Evolutionary conservation across 805 yeast genomes (phyloP).

Genomic region (Saccharomyces kudriavzevii): DNA sequence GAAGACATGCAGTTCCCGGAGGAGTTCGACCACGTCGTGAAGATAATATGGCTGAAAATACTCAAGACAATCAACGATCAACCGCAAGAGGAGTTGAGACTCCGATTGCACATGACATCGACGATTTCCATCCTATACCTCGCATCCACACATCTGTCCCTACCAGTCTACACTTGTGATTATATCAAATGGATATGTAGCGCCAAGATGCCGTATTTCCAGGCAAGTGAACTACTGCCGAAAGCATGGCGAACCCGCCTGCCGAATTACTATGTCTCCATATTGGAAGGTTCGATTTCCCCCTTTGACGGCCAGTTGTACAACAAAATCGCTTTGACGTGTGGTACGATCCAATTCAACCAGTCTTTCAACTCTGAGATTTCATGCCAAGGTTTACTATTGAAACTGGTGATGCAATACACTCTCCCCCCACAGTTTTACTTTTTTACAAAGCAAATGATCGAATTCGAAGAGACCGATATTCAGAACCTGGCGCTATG

Average conservation of each 20-base stretch:
- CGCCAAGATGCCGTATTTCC: constrained; percentile 44
- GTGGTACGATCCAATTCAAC: constrained; percentile 8
- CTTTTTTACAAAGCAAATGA: constrained; percentile 11
- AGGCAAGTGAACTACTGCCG: constrained; percentile 36
- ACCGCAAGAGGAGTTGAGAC: not conserved
- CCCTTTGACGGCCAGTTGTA: constrained; percentile 36
- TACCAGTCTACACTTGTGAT: constrained; percentile 47
- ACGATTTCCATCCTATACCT: constrained; percentile 40
- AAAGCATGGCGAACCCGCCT: constrained; percentile 29
- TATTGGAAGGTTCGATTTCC: constrained; percentile 34
- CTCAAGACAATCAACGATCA: constrained; percentile 10
- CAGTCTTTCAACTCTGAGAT: constrained; percentile 8
- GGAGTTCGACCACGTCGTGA: constrained; percentile 30
- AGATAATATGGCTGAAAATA: constrained; percentile 32
- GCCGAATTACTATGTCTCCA: constrained; percentile 32
- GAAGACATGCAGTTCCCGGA: constrained; percentile 26
- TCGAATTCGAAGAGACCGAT: constrained; percentile 1
- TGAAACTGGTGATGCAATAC: constrained; percentile 15
- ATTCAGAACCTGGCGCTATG: not conserved
- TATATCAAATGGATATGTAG: constrained; percentile 35
- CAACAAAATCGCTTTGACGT: constrained; percentile 16
- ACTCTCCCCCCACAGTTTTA: constrained; percentile 24
- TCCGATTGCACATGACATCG: constrained; percentile 17
- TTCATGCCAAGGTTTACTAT: constrained; percentile 13
- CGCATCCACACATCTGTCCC: constrained; percentile 39